Evolutionary conservation across 2,329 filamentous ascomycete species (phyloP), one percentile per base, ranked within the genome.

Genomic region (Alternaria gansuensis): DNA sequence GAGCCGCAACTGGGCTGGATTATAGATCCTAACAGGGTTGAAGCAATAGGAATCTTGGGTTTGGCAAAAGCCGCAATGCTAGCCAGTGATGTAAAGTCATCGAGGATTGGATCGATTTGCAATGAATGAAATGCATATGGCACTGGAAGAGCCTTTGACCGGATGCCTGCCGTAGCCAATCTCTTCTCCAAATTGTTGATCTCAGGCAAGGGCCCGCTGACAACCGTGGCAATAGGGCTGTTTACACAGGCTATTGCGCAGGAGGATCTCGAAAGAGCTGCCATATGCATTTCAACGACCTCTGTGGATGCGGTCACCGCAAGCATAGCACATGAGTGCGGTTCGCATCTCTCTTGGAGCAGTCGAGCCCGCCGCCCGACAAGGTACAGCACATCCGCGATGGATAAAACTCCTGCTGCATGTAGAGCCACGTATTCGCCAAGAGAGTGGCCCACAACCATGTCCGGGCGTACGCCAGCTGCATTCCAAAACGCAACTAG

Each of bases 21-120:
- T 4, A 81, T 75, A 41, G 79, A 72, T 13, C 78, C 77, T 11
- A 82, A 70, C 3, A 83, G 69, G 9, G 81, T 76, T 1, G 81
- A 83, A 10, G 82, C 75, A 17, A 82, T 74, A 0, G 81, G 80
- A 1, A 67, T 29, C 4, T 37, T 55, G 4, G 65, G 67, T 10
- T 31, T 28, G 4, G 60, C 13, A 51, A 63, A 69, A 2, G 33
- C 10, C 4, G 64, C 59, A 10, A 75, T 71, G 29, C 71, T 73
- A 24, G 75, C 59, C 5, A 61, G 11, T 0, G 71, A 64, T 23
- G 78, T 72, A 36, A 82, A 78, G 5, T 72, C 71, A 2, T 76
- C 73, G 3, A 83, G 69, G 3, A 83, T 80, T 10, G 80, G 78
- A 5, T 82, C 77, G 26, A 82, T 45, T 37, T 68, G 65, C 2